Conservation (phyloP, 352 stramenopile genomes). For the Pythium monospermum region DNA sequence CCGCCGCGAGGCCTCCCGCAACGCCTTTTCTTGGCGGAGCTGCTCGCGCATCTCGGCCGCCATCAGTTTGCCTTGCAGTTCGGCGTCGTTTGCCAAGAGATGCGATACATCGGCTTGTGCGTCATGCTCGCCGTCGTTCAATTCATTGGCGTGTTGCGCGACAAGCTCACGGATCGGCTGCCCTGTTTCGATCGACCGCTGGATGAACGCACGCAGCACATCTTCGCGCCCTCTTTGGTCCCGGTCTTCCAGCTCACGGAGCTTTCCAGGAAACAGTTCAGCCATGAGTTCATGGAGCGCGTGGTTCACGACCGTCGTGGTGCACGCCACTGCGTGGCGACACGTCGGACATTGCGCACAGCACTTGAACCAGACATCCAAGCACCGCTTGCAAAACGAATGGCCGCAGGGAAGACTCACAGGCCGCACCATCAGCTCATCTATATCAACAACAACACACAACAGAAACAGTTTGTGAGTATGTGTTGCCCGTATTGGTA, state of each 20-base stretch:
- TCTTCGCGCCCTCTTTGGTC: constrained; percentile 27
- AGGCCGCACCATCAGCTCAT: constrained; percentile 43
- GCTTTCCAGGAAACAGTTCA: constrained; percentile 24
- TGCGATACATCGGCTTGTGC: constrained; percentile 26
- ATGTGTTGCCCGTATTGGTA: too few relatives aligned
- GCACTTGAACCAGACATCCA: constrained; percentile 37
- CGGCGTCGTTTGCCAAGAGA: constrained; percentile 28
- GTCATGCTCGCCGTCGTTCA: constrained; percentile 8
- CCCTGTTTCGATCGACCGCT: constrained; percentile 19
- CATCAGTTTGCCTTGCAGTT: constrained; percentile 34
- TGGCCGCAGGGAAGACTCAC: constrained; percentile 36
- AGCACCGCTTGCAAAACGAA: constrained; percentile 41
- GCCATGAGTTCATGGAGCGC: constrained; percentile 32
- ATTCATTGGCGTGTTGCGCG: constrained; percentile 15
- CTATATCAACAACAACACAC: constrained; percentile 10
- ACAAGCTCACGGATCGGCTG: constrained; percentile 28
- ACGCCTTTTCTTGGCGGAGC: constrained; percentile 32
- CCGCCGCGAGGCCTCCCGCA: constrained; percentile 34
- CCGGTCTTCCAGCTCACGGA: constrained; percentile 25
- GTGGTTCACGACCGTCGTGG: constrained; percentile 26
- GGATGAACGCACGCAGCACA: constrained; percentile 25
- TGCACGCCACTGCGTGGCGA: constrained; percentile 20
- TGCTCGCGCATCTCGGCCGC: constrained; percentile 37
- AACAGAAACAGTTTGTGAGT: neutral
- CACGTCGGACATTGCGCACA: constrained; percentile 35